Base-by-base conservation (phyloP, 208 protist species). In the Trypanosoma rangeli region DNA sequence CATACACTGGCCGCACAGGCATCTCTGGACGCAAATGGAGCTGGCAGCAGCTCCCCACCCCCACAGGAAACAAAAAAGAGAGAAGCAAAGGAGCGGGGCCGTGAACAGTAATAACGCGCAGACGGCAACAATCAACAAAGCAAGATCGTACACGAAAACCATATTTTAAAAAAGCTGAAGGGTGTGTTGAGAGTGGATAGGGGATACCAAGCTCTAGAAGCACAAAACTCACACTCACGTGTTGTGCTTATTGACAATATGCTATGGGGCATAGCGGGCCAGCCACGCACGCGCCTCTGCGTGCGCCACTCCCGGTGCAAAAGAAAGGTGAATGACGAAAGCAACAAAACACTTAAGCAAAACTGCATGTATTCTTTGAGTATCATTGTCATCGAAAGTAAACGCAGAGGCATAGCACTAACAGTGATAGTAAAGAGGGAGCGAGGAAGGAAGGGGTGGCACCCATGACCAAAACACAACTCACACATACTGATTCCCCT, bases 1-100 rank as follows among this genome's bases (percentile, higher is more conserved):
- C 77, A 66, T 92, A 96, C 33, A 79, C 49, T 3, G 89, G 90
- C 46, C 79, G 92, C 22, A 97, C 79, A 20, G 93, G 93, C 93
- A 97, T 97, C 28, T 1, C 44, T 28, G n/a, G 7, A 16, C 12
- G 18, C 20, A 50, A 66, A 59, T 24, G 69, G 54, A 53, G n/a
- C n/a, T 12, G n/a, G 18, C 12, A 53, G n/a, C n/a, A n/a, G 5
- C 49, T 24, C 18, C 49, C 16, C 49, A 3, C 46, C 2, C 13
- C 2, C 46, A 50, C 49, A 53, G 22, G 12, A 53, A 53, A 18
- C 49, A 53, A 53, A 53, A 26, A 26, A 1, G 60, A 62, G 26
- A 70, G 52, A 63, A 58, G 37, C 26, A 72, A 42, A 66, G 20
- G 5, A 22, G 49, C 10, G 28, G 44, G 26, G 49, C 10, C 26